Percentiles rank a stretch among this genome's conserved stretches.
phyloP scores from a whole-genome alignment of 164 flowering plant genomes.

The Stephania japonica region DNA sequence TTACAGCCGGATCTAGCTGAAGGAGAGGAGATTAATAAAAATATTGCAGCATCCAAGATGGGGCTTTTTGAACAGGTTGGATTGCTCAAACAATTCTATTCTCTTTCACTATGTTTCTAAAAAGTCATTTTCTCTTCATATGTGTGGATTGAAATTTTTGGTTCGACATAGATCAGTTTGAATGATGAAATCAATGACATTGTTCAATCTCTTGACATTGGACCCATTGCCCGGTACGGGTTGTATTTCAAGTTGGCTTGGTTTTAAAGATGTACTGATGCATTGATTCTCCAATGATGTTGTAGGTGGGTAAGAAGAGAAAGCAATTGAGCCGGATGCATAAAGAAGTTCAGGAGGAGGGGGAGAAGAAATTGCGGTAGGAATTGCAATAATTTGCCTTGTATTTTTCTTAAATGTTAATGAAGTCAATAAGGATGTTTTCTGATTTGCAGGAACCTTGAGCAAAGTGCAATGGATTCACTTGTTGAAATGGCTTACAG shows the following conservation, averaged over 20 bases:
- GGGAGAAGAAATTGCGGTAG: slow-evolving; percentile 44
- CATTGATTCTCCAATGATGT: slow-evolving; percentile 4
- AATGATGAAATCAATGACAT: not conserved
- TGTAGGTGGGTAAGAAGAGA: slow-evolving; percentile 52
- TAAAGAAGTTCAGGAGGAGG: slow-evolving; percentile 34
- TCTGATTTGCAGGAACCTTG: slow-evolving; percentile 53
- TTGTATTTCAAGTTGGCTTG: not conserved
- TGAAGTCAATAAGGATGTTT: slow-evolving; percentile 2
- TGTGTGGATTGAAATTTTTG: not conserved
- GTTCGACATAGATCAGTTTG: not conserved
- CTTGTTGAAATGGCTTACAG: slow-evolving; percentile 69
- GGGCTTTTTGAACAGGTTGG: slow-evolving; percentile 51
- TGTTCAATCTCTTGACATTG: not conserved
- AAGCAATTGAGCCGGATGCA: slow-evolving; percentile 34
- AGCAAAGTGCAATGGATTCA: slow-evolving; percentile 67
- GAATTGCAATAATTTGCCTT: slow-evolving; percentile 3
- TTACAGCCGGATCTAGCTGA: slow-evolving; percentile 74
- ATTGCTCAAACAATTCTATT: not conserved
- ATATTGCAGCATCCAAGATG: slow-evolving; percentile 44
- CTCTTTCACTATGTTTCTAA: not conserved
- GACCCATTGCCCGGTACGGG: not conserved
- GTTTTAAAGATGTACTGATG: not conserved
- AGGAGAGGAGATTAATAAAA: slow-evolving; percentile 54
- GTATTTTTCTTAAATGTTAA: not conserved
- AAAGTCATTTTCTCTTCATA: not conserved